phyloP scores from a whole-genome alignment of 768 basidiomycete species.

The Panaeolus papilionaceus region DNA sequence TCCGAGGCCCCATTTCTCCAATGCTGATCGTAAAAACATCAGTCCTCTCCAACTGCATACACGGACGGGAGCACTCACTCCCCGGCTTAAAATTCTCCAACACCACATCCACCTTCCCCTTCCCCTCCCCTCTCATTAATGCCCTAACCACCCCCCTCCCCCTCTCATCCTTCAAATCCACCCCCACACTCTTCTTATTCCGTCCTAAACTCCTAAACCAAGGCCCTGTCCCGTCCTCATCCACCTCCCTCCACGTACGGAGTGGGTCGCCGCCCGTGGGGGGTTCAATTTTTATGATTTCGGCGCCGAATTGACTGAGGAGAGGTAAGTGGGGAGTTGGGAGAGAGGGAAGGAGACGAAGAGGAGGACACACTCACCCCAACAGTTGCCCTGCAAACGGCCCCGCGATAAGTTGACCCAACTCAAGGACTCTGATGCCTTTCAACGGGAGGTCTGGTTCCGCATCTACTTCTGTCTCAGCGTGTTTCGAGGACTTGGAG shows the following conservation, averaged over 20 bases:
- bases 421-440: conserved; percentile 68
- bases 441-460: conserved; percentile 55
- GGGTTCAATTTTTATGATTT: conserved; percentile 73
- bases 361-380: conserved; percentile 47
- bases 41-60: no score
- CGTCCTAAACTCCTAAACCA: conserved; percentile 77
- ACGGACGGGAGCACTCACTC: conserved; percentile 48
- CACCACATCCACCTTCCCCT: conserved; percentile 51
- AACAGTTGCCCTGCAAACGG: conserved; percentile 77
- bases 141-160: conserved; percentile 46
- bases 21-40: no score
- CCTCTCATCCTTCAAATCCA: conserved; percentile 64
- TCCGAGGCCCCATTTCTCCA: conserved; percentile 74
- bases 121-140: neutral
- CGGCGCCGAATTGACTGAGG: conserved; percentile 70
- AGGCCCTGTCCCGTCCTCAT: conserved; percentile 72
- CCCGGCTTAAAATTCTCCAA: conserved; percentile 80
- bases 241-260: conserved; percentile 74
- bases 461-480: neutral
- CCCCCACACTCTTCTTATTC: conserved; percentile 78
- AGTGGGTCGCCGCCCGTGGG: conserved; percentile 69
- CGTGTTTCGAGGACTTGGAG: no score
- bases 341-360: neutral
- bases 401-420: conserved; percentile 76
- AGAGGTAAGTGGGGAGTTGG: no score